Evolutionary conservation across 352 stramenopile species (phyloP).

Genomic region (Phytophthora sansomeana): DNA sequence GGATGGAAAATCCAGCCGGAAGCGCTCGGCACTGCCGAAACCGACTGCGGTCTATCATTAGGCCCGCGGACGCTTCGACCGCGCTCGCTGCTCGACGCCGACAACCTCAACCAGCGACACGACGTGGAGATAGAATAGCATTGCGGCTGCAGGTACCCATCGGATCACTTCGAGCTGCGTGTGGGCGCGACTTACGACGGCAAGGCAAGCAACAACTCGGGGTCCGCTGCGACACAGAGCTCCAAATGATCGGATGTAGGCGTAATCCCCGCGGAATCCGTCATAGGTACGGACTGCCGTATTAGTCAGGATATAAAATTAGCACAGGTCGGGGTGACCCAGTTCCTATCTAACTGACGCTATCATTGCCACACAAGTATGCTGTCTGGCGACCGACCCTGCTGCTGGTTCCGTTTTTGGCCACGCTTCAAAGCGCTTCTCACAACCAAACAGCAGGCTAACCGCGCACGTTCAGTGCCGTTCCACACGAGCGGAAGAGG

Average conservation of each 20-base stretch:
- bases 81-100: not conserved
- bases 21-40: slow-evolving; percentile 11
- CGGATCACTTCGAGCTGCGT: slow-evolving; percentile 7
- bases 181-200: not conserved
- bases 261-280: slow-evolving; percentile 20
- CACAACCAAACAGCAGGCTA: slow-evolving; percentile 41
- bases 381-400: not conserved
- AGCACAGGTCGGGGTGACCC: not conserved
- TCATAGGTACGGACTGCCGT: not conserved
- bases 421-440: no score
- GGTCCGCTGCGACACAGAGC: slow-evolving; percentile 13
- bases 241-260: slow-evolving; percentile 17
- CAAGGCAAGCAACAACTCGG: not conserved
- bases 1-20: slow-evolving; percentile 26
- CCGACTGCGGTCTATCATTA: slow-evolving; percentile 19
- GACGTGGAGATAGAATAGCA: not conserved
- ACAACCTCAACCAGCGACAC: slow-evolving; percentile 26
- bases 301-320: not conserved
- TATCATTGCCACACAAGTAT: not conserved
- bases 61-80: not conserved
- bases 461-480: slow-evolving; percentile 26
- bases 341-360: not conserved
- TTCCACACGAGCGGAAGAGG: slow-evolving; percentile 42
- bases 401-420: slow-evolving; percentile 1
- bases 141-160: slow-evolving; percentile 6